Evolutionary conservation across 768 basidiomycete genomes (phyloP), one percentile per base, ranked within the genome.

Genomic region (Holtermannia corniformis): DNA sequence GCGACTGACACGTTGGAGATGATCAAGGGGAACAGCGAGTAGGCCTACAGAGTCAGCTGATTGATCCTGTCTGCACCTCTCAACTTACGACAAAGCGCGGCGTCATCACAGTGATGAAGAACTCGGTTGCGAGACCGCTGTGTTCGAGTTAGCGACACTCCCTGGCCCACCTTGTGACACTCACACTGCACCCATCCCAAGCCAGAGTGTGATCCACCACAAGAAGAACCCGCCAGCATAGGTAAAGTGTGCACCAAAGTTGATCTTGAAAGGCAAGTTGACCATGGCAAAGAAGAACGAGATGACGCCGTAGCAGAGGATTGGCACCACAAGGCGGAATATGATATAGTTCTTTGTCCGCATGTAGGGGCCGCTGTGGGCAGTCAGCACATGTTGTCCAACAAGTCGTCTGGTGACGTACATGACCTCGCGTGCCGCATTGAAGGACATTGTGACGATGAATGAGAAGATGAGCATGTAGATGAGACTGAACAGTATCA

Each of bases 221-320:
- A 74, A 58, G 65, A 75, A 75, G 67, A 73, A 73, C n/a, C 70
- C 70, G 23, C 64, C 65, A 7, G 59, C 69, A 40, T 68, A 68
- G 19, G 63, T 66, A 51, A 45, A 73, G 46, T 75, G 73, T 1
- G 74, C 74, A 21, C 60, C 73, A 42, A 77, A 75, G n/a, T 75
- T 73, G 13, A 77, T 61, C 21, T 73, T 64, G 68, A 76, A 78
- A 1, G 76, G 75, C 28, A 78, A 61, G 59, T 67, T 74, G 60
- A 78, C 51, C 70, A 72, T 72, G n/a, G 76, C 64, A 60, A 76
- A 77, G 58, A 72, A 70, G 57, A 77, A 60, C 19, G 74, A 73
- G 11, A 78, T 55, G 41, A 73, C 66, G 32, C 75, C 50, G 61
- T 77, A 77, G 7, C 63, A 54, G 21, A 72, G 37, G 19, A 76